phyloP scores from a whole-genome alignment of 306 rosid genomes.

The Heteromeles arbutifolia region DNA sequence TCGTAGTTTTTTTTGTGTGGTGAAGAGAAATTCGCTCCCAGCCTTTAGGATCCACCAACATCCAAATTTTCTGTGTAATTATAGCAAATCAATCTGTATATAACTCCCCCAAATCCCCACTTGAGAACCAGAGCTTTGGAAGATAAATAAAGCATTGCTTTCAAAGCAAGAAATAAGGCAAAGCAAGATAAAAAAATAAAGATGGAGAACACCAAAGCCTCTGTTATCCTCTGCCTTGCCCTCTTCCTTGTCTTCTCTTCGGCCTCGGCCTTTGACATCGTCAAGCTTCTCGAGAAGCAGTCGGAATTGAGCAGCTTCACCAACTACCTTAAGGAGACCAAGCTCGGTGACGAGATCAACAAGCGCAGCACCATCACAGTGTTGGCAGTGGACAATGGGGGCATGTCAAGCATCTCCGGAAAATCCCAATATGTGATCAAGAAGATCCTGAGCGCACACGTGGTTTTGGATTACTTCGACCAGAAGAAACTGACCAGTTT shows the following conservation, averaged over 20 bases:
- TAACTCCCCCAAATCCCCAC: not conserved
- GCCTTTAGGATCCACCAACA: not conserved
- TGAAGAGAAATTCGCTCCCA: conserved; percentile 15
- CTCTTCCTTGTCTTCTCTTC: conserved; percentile 22
- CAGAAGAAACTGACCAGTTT: conserved; percentile 9
- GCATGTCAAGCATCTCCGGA: conserved; percentile 17
- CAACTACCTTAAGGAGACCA: conserved; percentile 39
- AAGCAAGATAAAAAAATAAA: not conserved
- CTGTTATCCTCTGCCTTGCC: conserved; percentile 29
- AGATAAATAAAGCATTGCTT: not conserved
- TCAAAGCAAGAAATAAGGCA: not conserved
- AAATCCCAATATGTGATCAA: conserved; percentile 24
- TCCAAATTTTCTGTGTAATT: not conserved
- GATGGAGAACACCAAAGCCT: conserved; percentile 35
- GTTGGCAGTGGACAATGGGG: conserved; percentile 29
- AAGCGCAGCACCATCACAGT: conserved; percentile 31
- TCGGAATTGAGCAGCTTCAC: conserved; percentile 31
- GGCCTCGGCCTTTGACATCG: conserved; percentile 41
- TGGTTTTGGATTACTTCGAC: conserved; percentile 35
- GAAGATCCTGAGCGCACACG: conserved; percentile 33
- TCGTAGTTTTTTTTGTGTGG: not conserved
- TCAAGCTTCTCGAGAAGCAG: conserved; percentile 17
- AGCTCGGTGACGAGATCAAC: conserved; percentile 46
- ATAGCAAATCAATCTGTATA: not conserved
- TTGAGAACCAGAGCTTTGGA: conserved; percentile 25